These are phyloP conservation scores for Umbelopsis isabellina DNA, from an alignment of 192 early-diverging fungal genomes.

Conservation along the genomic window DNA sequence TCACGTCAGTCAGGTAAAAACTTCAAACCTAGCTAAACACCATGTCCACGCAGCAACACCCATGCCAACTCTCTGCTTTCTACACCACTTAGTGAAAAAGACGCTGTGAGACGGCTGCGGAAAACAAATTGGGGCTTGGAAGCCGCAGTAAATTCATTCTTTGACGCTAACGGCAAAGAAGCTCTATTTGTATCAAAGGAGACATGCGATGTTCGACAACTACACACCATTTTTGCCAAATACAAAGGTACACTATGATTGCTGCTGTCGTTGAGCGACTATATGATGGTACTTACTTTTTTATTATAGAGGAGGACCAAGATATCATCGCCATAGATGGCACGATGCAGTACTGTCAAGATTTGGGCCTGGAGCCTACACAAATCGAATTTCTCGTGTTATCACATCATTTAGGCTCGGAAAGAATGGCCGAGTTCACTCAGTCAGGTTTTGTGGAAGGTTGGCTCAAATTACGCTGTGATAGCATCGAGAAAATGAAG, in stretches of 20 bases:
- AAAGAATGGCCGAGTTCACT: slow-evolving; percentile 77
- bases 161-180: slow-evolving; percentile 26
- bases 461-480: slow-evolving; percentile 69
- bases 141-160: slow-evolving; percentile 66
- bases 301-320: slow-evolving; percentile 55
- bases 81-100: slow-evolving; percentile 51
- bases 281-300: background rate
- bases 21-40: background rate
- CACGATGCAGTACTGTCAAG: slow-evolving; percentile 66
- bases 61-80: slow-evolving; percentile 18
- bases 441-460: slow-evolving; percentile 73
- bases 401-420: slow-evolving; percentile 67
- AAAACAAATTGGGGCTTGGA: slow-evolving; percentile 71
- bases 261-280: background rate
- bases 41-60: slow-evolving; percentile 16
- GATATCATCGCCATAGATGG: slow-evolving; percentile 75
- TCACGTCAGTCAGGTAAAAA: slow-evolving; percentile 47
- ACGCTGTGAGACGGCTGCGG: slow-evolving; percentile 55
- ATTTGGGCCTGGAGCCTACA: slow-evolving; percentile 73
- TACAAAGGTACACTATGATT: slow-evolving; percentile 64
- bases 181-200: background rate
- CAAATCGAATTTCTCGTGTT: slow-evolving; percentile 74
- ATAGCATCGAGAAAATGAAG: slow-evolving; percentile 70
- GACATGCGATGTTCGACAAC: slow-evolving; percentile 38
- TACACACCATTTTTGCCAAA: slow-evolving; percentile 67